Evolutionary conservation across 2,329 filamentous ascomycete genomes (phyloP).

Genomic region (Rutstroemia sp.): DNA sequence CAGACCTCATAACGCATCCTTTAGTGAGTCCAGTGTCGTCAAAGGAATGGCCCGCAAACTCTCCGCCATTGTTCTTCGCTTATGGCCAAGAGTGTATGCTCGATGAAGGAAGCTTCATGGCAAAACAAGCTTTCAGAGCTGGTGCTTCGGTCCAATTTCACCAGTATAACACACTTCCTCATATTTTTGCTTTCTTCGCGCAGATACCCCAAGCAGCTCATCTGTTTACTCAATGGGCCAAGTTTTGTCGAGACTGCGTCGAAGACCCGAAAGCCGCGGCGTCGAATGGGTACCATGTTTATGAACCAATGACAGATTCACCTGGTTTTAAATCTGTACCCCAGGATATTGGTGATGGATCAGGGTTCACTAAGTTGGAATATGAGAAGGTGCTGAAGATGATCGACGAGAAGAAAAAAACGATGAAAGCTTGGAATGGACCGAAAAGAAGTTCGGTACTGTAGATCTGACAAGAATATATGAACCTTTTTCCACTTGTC

Average conservation of each 20-base stretch:
- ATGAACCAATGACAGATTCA: not conserved
- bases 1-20: not conserved
- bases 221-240: not conserved
- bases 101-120: not conserved
- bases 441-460: not conserved
- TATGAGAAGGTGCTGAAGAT: not conserved
- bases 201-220: not conserved
- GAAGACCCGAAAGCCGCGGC: not conserved
- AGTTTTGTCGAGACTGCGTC: not conserved
- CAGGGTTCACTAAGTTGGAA: not conserved
- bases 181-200: not conserved
- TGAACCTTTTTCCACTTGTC: no score
- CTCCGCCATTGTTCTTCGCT: conserved; percentile 2
- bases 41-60: not conserved
- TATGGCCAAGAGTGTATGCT: conserved; percentile 1
- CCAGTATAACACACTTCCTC: not conserved
- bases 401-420: not conserved
- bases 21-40: not conserved
- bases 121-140: not conserved
- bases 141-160: not conserved
- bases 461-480: not conserved
- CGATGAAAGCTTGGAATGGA: not conserved
- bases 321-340: not conserved
- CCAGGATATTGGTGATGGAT: not conserved
- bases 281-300: not conserved